Percentiles rank a stretch among this genome's conserved stretches.
These are phyloP conservation scores for Calonectria ilicicola DNA, from an alignment of 2,329 filamentous ascomycete genomes.

Conservation along the genomic window DNA sequence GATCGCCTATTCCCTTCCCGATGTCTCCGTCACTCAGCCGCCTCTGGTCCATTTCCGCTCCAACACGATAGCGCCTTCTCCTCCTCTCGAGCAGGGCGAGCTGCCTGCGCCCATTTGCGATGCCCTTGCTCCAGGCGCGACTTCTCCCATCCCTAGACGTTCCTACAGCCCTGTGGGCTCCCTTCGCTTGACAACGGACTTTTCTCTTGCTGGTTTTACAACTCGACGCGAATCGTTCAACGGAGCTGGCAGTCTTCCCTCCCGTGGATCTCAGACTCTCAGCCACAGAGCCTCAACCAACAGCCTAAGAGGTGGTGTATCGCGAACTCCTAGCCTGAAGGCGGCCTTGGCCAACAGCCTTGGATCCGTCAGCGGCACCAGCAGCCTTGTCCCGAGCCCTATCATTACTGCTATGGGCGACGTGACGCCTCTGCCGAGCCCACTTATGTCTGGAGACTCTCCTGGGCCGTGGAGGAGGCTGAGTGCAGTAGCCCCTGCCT, in stretches of 20 bases:
- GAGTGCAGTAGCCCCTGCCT: constrained; percentile 58
- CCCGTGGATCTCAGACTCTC: constrained; percentile 42
- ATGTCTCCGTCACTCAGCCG: constrained; percentile 41
- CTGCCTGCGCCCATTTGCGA: constrained; percentile 30
- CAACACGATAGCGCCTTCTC: constrained; percentile 51
- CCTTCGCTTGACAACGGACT: constrained; percentile 55
- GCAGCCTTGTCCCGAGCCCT: constrained; percentile 78
- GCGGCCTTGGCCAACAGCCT: constrained; percentile 64
- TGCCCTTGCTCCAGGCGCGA: constrained; percentile 23
- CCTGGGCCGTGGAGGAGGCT: constrained; percentile 75
- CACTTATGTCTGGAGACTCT: constrained; percentile 74
- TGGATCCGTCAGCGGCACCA: constrained; percentile 66
- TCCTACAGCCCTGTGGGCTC: constrained; percentile 39
- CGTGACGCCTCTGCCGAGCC: constrained; percentile 83
- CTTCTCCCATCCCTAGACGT: constrained; percentile 27
- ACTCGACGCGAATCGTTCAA: constrained; percentile 50
- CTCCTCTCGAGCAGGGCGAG: constrained; percentile 37
- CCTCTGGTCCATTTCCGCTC: constrained; percentile 41
- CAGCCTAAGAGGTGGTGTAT: constrained; percentile 63
- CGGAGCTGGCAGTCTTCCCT: constrained; percentile 47
- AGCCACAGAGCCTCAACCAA: constrained; percentile 45
- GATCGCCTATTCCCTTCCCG: constrained; percentile 35
- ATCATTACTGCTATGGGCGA: constrained; percentile 82
- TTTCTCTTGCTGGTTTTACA: constrained; percentile 40
- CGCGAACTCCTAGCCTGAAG: constrained; percentile 72